These are phyloP conservation scores for Jamesozyma piceae DNA, from an alignment of 805 yeast species.

Conservation along the genomic window DNA sequence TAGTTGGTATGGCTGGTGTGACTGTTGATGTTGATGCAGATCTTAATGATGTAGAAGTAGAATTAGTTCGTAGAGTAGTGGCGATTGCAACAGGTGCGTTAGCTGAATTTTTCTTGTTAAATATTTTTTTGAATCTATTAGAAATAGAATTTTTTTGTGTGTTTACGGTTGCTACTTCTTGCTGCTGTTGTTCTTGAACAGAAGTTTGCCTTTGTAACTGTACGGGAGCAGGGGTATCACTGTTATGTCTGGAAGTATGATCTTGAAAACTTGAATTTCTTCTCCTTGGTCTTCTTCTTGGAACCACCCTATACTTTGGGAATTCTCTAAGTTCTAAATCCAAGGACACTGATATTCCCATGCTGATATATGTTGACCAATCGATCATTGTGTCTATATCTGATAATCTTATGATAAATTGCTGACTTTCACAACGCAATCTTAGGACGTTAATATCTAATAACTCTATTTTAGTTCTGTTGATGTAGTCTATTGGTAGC, in stretches of 20 bases:
- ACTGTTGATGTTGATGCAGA: too few species aligned
- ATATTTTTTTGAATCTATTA: not conserved
- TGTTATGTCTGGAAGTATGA: not conserved
- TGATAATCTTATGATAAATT: constrained; percentile 57
- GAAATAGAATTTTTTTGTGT: not conserved
- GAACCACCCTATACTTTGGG: constrained; percentile 74
- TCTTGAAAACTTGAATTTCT: not conserved
- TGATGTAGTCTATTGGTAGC: constrained; percentile 54
- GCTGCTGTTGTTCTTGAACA: not conserved
- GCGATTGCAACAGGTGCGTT: not conserved
- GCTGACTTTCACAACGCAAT: constrained; percentile 73
- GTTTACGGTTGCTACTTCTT: not conserved
- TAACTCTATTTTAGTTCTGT: constrained; percentile 17
- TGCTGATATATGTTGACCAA: constrained; percentile 65
- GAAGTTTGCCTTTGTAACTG: not conserved
- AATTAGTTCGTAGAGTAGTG: not conserved
- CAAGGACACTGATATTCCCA: constrained; percentile 70
- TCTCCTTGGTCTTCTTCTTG: constrained; percentile 45
- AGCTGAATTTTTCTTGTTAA: not conserved
- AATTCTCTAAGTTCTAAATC: constrained; percentile 63
- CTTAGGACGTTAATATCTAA: constrained; percentile 52
- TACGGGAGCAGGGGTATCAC: not conserved
- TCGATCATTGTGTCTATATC: constrained; percentile 57
- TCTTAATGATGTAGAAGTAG: not conserved
- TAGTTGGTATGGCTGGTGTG: not conserved